Conservation (phyloP, 1,284 basidiomycete species). For the Microbotryum saponariae region DNA sequence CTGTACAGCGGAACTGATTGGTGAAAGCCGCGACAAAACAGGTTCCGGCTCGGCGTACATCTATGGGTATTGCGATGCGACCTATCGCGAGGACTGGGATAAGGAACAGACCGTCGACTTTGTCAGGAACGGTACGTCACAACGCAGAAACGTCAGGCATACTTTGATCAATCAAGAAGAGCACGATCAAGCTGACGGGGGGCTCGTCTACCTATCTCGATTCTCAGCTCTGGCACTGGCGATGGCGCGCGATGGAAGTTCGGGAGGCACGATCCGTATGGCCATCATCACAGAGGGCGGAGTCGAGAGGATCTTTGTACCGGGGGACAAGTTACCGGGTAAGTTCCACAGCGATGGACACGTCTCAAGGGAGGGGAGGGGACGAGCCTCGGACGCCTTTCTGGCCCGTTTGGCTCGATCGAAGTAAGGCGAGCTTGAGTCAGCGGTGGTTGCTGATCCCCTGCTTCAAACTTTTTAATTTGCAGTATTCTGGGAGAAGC, state of each 20-base stretch:
- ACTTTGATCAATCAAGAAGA: neutral
- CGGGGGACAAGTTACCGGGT: conserved; percentile 60
- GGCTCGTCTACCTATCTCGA: neutral
- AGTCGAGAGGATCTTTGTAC: conserved; percentile 86
- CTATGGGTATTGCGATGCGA: conserved; percentile 98
- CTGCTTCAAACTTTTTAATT: too few species aligned
- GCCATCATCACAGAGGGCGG: conserved; percentile 87
- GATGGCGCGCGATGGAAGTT: conserved; percentile 96
- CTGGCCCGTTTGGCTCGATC: too few species aligned
- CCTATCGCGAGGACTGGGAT: conserved; percentile 90
- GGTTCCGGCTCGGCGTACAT: conserved; percentile 96
- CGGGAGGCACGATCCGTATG: conserved; percentile 95
- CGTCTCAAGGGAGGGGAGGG: too few species aligned
- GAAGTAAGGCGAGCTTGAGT: too few species aligned
- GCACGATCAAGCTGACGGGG: neutral
- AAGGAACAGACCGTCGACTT: conserved; percentile 86
- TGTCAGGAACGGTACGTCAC: conserved; percentile 81
- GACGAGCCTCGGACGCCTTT: too few species aligned
- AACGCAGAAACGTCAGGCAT: too few species aligned
- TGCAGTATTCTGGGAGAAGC: too few species aligned
- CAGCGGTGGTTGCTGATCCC: too few species aligned
- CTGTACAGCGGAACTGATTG: neutral
- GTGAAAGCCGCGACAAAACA: conserved; percentile 37
- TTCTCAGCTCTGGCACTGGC: conserved; percentile 76
- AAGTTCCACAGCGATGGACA: neutral